Evolutionary conservation across 176 grass and related monocot species (phyloP), one percentile per base, ranked within the genome.

Genomic region (Tillandsia fasciculata): DNA sequence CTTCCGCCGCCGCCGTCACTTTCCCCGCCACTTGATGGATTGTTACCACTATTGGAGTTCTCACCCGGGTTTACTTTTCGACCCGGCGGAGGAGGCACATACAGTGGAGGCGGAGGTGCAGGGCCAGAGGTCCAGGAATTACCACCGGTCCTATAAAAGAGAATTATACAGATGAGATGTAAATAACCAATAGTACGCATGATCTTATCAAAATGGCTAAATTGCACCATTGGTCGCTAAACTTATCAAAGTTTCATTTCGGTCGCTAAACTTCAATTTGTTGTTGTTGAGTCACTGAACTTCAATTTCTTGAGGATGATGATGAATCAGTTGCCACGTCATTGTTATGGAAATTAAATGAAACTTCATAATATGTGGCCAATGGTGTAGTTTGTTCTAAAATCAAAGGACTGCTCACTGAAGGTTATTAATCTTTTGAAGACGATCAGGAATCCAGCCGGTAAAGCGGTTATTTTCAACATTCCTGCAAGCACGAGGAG

Each of bases 401-500:
- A 42, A 42, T 7, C 33, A 8, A 42, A 42, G 33, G 64, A 76
- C 51, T 80, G 77, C 85, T 89, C 75, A 96, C 92, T 77, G 83
- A 49, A 91, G 73, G 75, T 83, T 91, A 7, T 59, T 75, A 86
- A 96, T 91, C 72, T 72, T 77, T 50, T 83, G 85, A 57, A 96
- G 65, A 42, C 77, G 75, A 74, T 82, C 81, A 85, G 92, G 88
- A 76, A 96, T 84, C 22, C 70, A 76, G 28, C 92, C 92, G 53
- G 80, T 91, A 52, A 96, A 91, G 56, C 23, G 83, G 73, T 96
- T 96, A 71, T 91, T 91, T 84, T 50, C 83, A 64, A 96, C 81
- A 56, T 96, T 87, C 67, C 88, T 96, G 67, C 50, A 78, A 61
- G 52, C 49, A 65, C 56, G n/a, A 51, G 23, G 57, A 64, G 53